Conservation (phyloP, 129 eudicot genomes). For the Solidago caesia region DNA sequence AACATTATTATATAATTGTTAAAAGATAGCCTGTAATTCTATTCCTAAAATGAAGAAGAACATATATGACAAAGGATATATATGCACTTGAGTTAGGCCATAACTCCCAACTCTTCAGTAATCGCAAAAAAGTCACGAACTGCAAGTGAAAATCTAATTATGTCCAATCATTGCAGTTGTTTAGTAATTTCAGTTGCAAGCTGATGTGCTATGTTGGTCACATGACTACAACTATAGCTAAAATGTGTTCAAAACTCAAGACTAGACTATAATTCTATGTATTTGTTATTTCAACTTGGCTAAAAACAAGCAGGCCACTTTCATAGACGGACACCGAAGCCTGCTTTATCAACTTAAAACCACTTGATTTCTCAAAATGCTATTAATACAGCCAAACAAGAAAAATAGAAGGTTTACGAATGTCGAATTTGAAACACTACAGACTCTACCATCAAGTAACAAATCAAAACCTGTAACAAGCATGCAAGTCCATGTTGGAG, state of each 20-base stretch:
- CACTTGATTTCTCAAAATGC: neutral
- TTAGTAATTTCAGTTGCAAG: neutral
- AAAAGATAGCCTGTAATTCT: neutral
- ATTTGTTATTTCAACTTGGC: neutral
- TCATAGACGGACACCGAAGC: neutral
- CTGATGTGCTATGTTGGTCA: neutral
- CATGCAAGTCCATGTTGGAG: neutral
- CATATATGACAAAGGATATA: neutral
- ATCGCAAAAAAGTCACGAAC: neutral
- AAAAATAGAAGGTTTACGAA: neutral
- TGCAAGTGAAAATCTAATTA: neutral
- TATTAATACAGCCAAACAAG: neutral
- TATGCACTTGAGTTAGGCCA: neutral
- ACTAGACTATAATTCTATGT: too few species aligned
- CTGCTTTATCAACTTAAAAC: neutral
- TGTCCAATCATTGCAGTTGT: neutral
- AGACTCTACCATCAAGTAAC: neutral
- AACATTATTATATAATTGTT: neutral
- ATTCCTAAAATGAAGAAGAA: neutral
- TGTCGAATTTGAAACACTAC: neutral
- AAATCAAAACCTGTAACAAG: neutral
- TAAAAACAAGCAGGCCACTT: neutral
- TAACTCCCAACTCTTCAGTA: neutral
- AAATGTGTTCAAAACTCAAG: neutral
- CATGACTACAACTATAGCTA: neutral